These are phyloP conservation scores for Umbellularia californica DNA, from an alignment of 164 flowering plant genomes.

Conservation along the genomic window DNA sequence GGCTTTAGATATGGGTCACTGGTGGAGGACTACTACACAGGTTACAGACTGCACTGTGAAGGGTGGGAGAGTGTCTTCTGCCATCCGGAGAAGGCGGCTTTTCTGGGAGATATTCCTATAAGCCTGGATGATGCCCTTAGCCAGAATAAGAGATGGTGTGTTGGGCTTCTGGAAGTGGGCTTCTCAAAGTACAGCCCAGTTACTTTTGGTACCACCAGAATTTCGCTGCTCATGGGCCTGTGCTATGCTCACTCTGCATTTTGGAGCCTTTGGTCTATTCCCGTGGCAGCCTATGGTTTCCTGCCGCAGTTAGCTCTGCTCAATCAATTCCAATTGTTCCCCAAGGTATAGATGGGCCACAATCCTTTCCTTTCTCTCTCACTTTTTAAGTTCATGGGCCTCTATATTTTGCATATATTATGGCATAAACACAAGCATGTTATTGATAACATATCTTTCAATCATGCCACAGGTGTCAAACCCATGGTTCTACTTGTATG, in stretches of 20 bases:
- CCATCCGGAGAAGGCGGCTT: constrained; percentile 63
- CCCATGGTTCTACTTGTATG: constrained; percentile 50
- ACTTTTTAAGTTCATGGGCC: neutral
- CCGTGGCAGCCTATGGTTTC: constrained; percentile 47
- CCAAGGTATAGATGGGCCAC: constrained; percentile 44
- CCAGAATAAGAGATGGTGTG: constrained; percentile 61
- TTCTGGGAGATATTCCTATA: constrained; percentile 59
- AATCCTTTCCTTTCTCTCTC: neutral
- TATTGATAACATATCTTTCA: neutral
- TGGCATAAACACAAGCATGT: neutral
- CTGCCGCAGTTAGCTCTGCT: constrained; percentile 64
- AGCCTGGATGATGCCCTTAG: constrained; percentile 40
- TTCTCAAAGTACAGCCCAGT: constrained; percentile 50
- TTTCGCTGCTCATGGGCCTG: constrained; percentile 30
- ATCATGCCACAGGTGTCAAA: constrained; percentile 36
- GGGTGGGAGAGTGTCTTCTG: constrained; percentile 76
- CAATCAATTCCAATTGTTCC: constrained; percentile 40
- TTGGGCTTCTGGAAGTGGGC: constrained; percentile 54
- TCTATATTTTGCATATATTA: neutral
- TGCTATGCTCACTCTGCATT: constrained; percentile 23
- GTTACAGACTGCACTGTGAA: constrained; percentile 58
- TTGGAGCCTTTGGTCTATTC: constrained; percentile 49
- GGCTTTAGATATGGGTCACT: constrained; percentile 81
- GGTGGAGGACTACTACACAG: constrained; percentile 73
- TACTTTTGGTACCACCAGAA: constrained; percentile 31